Conservation (phyloP, 495 filamentous ascomycete genomes). For the Penicillium lagena region DNA sequence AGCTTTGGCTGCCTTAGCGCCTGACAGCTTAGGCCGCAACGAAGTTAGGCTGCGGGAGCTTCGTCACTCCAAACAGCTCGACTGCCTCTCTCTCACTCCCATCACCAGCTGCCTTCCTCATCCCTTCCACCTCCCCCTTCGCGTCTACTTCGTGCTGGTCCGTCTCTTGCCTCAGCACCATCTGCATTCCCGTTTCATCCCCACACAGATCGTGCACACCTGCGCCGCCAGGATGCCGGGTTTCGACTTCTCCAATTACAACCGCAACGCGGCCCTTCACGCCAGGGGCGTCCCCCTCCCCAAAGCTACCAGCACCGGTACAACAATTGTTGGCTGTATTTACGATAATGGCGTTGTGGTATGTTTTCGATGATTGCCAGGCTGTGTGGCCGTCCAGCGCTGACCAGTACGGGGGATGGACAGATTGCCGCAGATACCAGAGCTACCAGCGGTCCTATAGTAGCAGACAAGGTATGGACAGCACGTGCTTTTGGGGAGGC, state of each 20-base stretch:
- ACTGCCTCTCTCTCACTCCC: slow-evolving; percentile 12
- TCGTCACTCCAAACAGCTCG: slow-evolving; percentile 34
- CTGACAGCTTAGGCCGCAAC: slow-evolving; percentile 24
- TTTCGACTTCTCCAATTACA: slow-evolving; percentile 99
- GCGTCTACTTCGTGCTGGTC: neutral
- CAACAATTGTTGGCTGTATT: slow-evolving; percentile 97
- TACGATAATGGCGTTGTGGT: slow-evolving; percentile 95
- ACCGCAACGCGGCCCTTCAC: slow-evolving; percentile 93
- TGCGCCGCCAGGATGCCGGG: slow-evolving; percentile 69
- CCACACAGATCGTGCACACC: neutral
- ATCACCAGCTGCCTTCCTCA: slow-evolving; percentile 18
- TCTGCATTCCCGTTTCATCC: neutral
- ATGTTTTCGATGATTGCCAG: slow-evolving; percentile 19
- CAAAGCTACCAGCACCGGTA: slow-evolving; percentile 97
- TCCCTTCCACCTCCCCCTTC: slow-evolving; percentile 5
- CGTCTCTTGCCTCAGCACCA: neutral
- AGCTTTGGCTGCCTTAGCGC: slow-evolving; percentile 4
- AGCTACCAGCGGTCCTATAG: slow-evolving; percentile 95
- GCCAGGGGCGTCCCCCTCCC: slow-evolving; percentile 88
- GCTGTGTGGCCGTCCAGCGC: no score
- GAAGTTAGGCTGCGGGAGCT: slow-evolving; percentile 34
- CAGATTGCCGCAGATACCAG: slow-evolving; percentile 95
- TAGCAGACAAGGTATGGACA: slow-evolving; percentile 84
- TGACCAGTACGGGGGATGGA: neutral
- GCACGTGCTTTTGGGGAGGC: neutral